Percentiles rank a stretch among this genome's conserved stretches.
Evolutionary conservation across 2,329 filamentous ascomycete genomes (phyloP).

Genomic region (Talaromyces sp.): DNA sequence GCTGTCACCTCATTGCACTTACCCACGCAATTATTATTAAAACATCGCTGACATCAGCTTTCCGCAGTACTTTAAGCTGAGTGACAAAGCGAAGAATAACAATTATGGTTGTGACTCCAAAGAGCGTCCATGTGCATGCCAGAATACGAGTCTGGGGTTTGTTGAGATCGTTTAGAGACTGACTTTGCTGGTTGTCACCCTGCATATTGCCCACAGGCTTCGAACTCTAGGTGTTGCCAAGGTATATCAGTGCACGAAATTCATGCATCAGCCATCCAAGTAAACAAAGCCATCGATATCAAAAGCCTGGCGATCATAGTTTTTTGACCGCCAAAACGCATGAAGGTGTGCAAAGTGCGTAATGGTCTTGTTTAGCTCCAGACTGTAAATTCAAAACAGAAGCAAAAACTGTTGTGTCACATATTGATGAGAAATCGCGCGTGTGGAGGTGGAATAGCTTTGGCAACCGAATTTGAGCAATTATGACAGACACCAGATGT

Average conservation of each 20-base stretch:
- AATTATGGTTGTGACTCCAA: conserved; percentile 2
- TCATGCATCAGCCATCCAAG: neutral
- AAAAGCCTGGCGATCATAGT: neutral
- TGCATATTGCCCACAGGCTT: neutral
- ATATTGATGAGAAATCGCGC: neutral
- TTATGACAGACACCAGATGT: neutral
- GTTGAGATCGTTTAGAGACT: neutral
- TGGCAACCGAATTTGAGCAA: neutral
- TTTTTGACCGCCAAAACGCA: neutral
- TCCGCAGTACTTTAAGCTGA: conserved; percentile 5
- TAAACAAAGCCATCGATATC: neutral
- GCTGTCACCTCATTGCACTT: neutral
- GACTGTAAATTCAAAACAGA: neutral
- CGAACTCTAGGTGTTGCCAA: neutral
- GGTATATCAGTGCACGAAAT: neutral
- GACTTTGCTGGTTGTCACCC: neutral
- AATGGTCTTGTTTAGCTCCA: neutral
- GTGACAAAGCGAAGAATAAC: conserved; percentile 7
- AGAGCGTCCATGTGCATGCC: conserved; percentile 5
- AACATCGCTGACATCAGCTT: conserved; percentile 3
- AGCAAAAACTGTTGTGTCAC: neutral
- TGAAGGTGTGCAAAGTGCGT: neutral
- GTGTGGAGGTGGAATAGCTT: neutral
- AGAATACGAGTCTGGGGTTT: neutral
- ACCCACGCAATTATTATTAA: conserved; percentile 13